phyloP scores from a whole-genome alignment of 1,139 yeast genomes.

The Nadsonia starkeyi-henricii region DNA sequence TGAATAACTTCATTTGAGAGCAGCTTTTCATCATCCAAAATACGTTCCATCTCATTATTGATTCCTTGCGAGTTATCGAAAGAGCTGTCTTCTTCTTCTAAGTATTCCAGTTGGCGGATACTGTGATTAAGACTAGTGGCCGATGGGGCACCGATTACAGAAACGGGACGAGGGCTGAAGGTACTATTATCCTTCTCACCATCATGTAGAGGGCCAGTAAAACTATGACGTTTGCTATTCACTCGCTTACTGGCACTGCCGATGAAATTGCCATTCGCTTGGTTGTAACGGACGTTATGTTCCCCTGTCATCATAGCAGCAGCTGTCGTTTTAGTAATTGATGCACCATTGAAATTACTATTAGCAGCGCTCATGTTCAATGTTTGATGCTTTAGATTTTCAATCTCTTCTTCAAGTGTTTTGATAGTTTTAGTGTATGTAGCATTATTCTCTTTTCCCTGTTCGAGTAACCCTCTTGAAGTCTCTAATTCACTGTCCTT shows the following conservation, averaged over 20 bases:
- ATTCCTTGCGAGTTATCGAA: conserved; percentile 14
- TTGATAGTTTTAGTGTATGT: not conserved
- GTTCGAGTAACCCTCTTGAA: not conserved
- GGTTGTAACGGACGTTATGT: not conserved
- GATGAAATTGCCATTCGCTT: not conserved
- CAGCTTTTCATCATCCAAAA: conserved; percentile 33
- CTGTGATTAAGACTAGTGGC: not conserved
- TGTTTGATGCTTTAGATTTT: not conserved
- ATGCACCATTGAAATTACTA: not conserved
- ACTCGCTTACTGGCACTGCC: not conserved
- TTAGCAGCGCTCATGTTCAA: not conserved
- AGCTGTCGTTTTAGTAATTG: not conserved
- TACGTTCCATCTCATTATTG: conserved; percentile 26
- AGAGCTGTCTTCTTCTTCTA: not conserved
- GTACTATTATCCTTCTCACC: not conserved
- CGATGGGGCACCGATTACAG: not conserved
- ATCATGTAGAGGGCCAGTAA: not conserved
- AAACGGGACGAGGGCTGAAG: not conserved
- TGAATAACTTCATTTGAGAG: conserved; percentile 77
- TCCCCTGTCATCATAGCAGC: not conserved
- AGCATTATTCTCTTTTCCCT: not conserved
- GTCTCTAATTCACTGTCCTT: not conserved
- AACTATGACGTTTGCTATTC: not conserved
- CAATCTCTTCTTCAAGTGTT: not conserved
- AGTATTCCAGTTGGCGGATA: not conserved